Evolutionary conservation across 2,329 filamentous ascomycete genomes (phyloP), one percentile per base, ranked within the genome.

Genomic region (Emericellopsis atlantica): DNA sequence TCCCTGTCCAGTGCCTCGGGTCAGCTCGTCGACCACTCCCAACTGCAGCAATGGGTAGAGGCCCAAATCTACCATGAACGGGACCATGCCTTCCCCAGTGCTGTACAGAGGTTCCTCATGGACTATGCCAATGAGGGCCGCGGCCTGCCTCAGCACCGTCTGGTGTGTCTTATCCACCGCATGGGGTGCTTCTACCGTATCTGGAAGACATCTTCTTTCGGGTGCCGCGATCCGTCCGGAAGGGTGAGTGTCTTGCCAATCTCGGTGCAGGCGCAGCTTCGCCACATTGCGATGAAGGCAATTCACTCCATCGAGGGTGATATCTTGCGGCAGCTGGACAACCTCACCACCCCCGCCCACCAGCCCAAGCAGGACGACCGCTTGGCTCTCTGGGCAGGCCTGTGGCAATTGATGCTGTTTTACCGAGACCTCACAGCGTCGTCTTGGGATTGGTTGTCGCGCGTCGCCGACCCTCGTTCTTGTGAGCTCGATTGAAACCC

Each of bases 171-270:
- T 44, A 64, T 70, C 32, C 62, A 67, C 44, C 57, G 57, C 39
- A 61, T 72, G 56, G 65, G 64, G 46, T 69, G 65, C 53, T 65
- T 70, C 57, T 71, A 69, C 51, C 62, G 57, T 44, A 67, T 72
- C 45, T 71, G 63, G 66, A 63, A 61, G 43, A 61, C 63, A 15
- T 52, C 56, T 6, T 55, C 54, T 1, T 69, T 71, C 44, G 60
- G 55, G 48, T 69, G 60, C 47, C 54, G 55, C 18, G 59, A 60
- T 42, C 59, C 60, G 2, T 52, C 53, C 40, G 59, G 61, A 36
- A 62, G 60, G 37, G 47, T 61, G 31, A 54, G 52, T 36, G 55
- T 47, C 8, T 53, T 66, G 3, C 62, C 62, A 6, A 46, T 60
- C n/a, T 61, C 60, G 16, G 60, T 64, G 22, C 61, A 65, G 42